phyloP scores from a whole-genome alignment of 163 green algal species.

The Scenedesmus sp. region DNA sequence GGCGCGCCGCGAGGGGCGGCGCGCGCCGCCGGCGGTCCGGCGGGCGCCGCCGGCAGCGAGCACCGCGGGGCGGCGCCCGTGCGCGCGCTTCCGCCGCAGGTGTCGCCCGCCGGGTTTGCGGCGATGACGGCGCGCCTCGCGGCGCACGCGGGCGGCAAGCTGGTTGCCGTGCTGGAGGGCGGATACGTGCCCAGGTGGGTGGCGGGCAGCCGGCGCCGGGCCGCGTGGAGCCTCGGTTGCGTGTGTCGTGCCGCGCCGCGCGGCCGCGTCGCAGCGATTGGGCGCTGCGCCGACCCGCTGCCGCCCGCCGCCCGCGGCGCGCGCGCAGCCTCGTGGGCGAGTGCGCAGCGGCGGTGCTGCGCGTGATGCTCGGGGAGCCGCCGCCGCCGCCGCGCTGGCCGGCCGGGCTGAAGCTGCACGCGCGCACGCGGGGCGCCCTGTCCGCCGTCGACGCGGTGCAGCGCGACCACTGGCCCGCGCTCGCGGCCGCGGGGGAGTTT shows the following conservation, averaged over 20 bases:
- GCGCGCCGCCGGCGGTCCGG: too few relatives aligned
- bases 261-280: not conserved
- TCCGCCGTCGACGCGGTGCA: conserved; percentile 7
- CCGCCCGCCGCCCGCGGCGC: not conserved
- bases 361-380: conserved; percentile 2
- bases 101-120: conserved; percentile 51
- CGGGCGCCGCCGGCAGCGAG: too few relatives aligned
- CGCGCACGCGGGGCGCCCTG: conserved; percentile 1
- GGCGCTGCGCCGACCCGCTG: not conserved
- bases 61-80: too few relatives aligned
- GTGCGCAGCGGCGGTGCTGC: conserved; percentile 26
- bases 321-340: conserved; percentile 9
- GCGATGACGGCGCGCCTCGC: conserved; percentile 57
- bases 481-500: too few relatives aligned
- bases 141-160: conserved; percentile 41
- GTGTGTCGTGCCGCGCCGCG: not conserved
- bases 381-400: not conserved
- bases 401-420: not conserved
- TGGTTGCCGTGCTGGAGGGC: conserved; percentile 63
- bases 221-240: not conserved
- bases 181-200: conserved; percentile 56
- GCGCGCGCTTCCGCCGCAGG: too few relatives aligned
- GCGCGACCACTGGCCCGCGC: conserved; percentile 20
- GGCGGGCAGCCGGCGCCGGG: too few relatives aligned
- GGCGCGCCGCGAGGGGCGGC: too few relatives aligned